phyloP scores from a whole-genome alignment of 768 basidiomycete species.

The Podaxis carcinomalis region DNA sequence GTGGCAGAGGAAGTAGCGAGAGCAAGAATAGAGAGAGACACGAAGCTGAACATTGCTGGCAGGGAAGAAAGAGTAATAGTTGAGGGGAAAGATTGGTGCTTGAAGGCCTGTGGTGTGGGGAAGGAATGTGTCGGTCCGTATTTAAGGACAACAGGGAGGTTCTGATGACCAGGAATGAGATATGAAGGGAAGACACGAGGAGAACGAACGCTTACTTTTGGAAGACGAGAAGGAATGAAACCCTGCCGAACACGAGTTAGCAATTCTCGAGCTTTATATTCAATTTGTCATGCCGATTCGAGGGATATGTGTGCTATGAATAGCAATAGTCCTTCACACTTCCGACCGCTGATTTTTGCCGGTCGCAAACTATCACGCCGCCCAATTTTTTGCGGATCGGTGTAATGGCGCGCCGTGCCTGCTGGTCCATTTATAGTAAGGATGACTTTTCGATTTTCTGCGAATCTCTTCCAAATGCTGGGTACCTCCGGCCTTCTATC shows the following conservation, averaged over 20 bases:
- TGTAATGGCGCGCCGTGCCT: background rate
- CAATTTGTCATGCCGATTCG: background rate
- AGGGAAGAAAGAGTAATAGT: background rate
- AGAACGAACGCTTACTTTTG: conserved; percentile 4
- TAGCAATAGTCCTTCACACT: background rate
- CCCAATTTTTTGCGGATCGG: background rate
- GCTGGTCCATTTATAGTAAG: background rate
- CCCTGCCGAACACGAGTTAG: conserved; percentile 4
- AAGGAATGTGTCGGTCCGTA: conserved; percentile 23
- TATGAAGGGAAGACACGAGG: conserved; percentile 22
- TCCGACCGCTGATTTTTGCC: background rate
- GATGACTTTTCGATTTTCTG: background rate
- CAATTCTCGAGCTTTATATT: conserved; percentile 9
- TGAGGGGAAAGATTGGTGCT: background rate
- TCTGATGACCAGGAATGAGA: conserved; percentile 20
- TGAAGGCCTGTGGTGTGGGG: conserved; percentile 26
- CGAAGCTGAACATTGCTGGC: conserved; percentile 33
- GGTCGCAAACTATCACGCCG: background rate
- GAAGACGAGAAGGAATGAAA: conserved; percentile 10
- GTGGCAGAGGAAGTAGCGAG: conserved; percentile 37
- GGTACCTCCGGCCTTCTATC: background rate
- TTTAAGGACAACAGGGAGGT: conserved; percentile 17
- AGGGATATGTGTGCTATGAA: conserved; percentile 1
- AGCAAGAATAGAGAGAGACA: conserved; percentile 39
- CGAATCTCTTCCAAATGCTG: background rate